A percentile compares a stretch with the other conserved stretches of the same genome.
These are phyloP conservation scores for Phaeosphaeria sp. DNA, from an alignment of 2,329 filamentous ascomycete genomes.

Conservation along the genomic window DNA sequence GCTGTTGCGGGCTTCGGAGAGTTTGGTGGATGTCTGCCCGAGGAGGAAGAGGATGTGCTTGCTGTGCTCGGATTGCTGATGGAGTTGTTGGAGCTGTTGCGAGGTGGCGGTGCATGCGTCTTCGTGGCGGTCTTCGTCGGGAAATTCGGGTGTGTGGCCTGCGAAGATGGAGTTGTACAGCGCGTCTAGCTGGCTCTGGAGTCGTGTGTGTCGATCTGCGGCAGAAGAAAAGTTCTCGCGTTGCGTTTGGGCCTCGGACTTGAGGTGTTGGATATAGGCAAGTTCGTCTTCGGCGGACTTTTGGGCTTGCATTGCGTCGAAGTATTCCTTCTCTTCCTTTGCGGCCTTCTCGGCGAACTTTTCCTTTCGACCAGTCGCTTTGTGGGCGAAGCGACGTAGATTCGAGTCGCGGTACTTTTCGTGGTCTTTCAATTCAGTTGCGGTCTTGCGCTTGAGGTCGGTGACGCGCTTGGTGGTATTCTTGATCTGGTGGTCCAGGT, in stretches of 20 bases:
- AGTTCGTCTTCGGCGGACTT: slow-evolving; percentile 42
- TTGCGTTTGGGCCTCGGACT: slow-evolving; percentile 29
- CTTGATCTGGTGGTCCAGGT: slow-evolving; percentile 32
- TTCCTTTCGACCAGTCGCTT: slow-evolving; percentile 36
- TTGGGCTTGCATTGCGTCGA: slow-evolving; percentile 41
- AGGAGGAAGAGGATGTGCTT: slow-evolving; percentile 35
- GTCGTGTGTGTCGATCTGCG: slow-evolving; percentile 21
- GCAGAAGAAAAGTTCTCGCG: slow-evolving; percentile 21
- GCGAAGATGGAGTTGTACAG: slow-evolving; percentile 44
- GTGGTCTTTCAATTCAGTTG: slow-evolving; percentile 36
- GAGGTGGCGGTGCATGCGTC: slow-evolving; percentile 22
- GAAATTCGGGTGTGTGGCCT: slow-evolving; percentile 40
- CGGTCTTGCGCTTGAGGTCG: slow-evolving; percentile 25
- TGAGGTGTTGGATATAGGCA: slow-evolving; percentile 30
- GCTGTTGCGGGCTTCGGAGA: slow-evolving; percentile 24
- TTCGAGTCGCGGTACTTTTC: slow-evolving; percentile 45
- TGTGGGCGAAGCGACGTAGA: slow-evolving; percentile 41
- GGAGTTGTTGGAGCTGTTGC: slow-evolving; percentile 14
- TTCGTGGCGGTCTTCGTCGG: slow-evolving; percentile 40
- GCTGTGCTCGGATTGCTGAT: slow-evolving; percentile 31
- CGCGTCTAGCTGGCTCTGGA: slow-evolving; percentile 36
- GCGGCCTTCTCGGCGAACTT: slow-evolving; percentile 40
- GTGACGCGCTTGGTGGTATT: slow-evolving; percentile 23
- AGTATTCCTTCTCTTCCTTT: slow-evolving; percentile 46
- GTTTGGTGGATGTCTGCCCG: slow-evolving; percentile 27